phyloP scores from a whole-genome alignment of 257 asterid genomes.

The Mentha longifolia region DNA sequence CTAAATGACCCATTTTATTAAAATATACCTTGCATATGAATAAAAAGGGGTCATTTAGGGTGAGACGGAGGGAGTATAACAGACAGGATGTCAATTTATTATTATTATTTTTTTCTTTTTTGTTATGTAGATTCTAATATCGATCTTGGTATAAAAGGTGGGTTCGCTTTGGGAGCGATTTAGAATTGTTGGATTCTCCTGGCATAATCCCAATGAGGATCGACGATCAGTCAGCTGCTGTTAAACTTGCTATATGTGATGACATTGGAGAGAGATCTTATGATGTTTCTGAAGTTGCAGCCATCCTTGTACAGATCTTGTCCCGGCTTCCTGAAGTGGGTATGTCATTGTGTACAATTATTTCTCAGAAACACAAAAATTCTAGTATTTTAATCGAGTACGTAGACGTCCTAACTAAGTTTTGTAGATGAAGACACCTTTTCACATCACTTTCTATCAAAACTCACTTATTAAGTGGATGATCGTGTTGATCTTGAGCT shows the following conservation, averaged over 20 bases:
- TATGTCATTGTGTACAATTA: conserved; percentile 35
- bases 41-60: no score
- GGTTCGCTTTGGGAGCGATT: conserved; percentile 86
- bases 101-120: not conserved
- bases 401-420: not conserved
- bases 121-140: conserved; percentile 21
- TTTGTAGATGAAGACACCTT: not conserved
- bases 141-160: conserved; percentile 58
- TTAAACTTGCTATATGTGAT: conserved; percentile 93
- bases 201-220: conserved; percentile 96
- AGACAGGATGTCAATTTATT: not conserved
- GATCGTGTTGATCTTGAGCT: not conserved
- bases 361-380: conserved; percentile 5
- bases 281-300: conserved; percentile 78
- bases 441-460: conserved; percentile 9
- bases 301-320: conserved; percentile 88
- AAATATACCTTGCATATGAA: no score
- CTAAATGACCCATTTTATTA: no score
- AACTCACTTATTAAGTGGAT: not conserved
- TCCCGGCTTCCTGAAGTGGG: conserved; percentile 78
- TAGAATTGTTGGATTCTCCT: conserved; percentile 92
- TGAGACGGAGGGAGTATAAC: no score
- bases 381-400: not conserved
- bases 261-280: conserved; percentile 97
- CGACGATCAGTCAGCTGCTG: conserved; percentile 86